Conservation (phyloP, 495 filamentous ascomycete species). For the Tuber brumale region DNA sequence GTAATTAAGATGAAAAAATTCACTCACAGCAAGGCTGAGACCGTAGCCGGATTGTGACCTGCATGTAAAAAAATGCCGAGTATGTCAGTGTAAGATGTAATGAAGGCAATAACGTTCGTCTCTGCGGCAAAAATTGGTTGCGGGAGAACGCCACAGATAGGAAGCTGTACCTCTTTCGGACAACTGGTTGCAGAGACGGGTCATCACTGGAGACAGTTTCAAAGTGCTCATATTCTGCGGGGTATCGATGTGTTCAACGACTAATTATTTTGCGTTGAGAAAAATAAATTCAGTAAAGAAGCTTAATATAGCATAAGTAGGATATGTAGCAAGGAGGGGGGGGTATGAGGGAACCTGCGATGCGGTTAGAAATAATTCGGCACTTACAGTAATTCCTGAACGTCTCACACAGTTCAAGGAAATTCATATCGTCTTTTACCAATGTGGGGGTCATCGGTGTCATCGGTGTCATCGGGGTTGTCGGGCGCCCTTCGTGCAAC, state of each 20-base stretch:
- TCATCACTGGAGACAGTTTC: conserved; percentile 35
- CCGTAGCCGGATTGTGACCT: conserved; percentile 40
- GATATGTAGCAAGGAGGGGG: background rate
- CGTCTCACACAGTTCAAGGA: conserved; percentile 36
- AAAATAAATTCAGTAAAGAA: conserved; percentile 5
- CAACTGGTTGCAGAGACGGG: conserved; percentile 33
- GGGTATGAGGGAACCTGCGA: background rate
- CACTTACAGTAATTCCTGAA: conserved; percentile 36
- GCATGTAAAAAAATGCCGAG: background rate
- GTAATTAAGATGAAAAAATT: background rate
- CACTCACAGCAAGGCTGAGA: conserved; percentile 40
- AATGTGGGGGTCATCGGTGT: conserved; percentile 29
- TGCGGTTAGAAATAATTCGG: background rate
- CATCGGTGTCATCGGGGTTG: conserved; percentile 20
- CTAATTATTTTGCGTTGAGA: conserved; percentile 25
- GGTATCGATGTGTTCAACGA: conserved; percentile 39
- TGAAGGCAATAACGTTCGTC: conserved; percentile 15
- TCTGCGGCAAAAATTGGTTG: conserved; percentile 5
- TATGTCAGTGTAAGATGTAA: background rate
- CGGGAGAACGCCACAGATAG: conserved; percentile 8
- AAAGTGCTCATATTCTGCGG: conserved; percentile 35
- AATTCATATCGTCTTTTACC: conserved; percentile 39
- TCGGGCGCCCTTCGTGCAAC: conserved; percentile 20
- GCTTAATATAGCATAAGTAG: background rate
- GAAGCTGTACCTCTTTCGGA: conserved; percentile 27